These are phyloP conservation scores for Smallanthus sonchifolius DNA, from an alignment of 129 eudicot genomes.

Conservation along the genomic window DNA sequence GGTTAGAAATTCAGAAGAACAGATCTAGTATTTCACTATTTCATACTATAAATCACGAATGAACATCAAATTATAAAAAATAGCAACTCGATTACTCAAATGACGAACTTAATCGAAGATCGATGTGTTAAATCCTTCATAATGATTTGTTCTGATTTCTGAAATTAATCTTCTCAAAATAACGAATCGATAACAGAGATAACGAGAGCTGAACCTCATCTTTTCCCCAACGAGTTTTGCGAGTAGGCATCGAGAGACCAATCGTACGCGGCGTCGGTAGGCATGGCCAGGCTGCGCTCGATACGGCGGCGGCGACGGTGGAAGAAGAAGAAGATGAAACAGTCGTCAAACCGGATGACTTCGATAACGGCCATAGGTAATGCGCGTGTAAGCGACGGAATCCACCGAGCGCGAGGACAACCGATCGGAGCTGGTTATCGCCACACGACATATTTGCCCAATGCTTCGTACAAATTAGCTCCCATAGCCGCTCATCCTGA, in stretches of 20 bases:
- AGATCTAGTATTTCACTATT: background rate
- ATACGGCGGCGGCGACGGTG: conserved; percentile 6
- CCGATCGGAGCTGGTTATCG: conserved; percentile 56
- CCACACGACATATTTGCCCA: conserved; percentile 41
- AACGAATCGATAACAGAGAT: conserved; percentile 54
- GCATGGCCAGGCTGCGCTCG: conserved; percentile 35
- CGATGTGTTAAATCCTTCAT: background rate
- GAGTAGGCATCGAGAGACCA: conserved; percentile 5
- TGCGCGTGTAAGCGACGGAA: conserved; percentile 51
- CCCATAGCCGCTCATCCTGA: conserved; percentile 78
- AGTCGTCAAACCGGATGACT: conserved; percentile 10
- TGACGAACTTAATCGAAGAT: background rate
- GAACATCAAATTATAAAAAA: conserved; percentile 6
- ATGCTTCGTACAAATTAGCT: conserved; percentile 67
- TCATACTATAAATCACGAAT: background rate
- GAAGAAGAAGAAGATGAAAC: conserved; percentile 14
- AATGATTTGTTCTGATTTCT: conserved; percentile 20
- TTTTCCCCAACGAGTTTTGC: conserved; percentile 52
- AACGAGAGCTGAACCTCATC: conserved; percentile 67
- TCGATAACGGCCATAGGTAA: conserved; percentile 49
- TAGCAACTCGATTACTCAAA: background rate
- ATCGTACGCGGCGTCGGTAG: conserved; percentile 24
- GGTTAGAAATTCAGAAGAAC: background rate
- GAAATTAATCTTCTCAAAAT: conserved; percentile 53
- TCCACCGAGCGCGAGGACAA: conserved; percentile 69